phyloP scores from a whole-genome alignment of 176 grass and related monocot species.

The Bonia amplexicaulis region DNA sequence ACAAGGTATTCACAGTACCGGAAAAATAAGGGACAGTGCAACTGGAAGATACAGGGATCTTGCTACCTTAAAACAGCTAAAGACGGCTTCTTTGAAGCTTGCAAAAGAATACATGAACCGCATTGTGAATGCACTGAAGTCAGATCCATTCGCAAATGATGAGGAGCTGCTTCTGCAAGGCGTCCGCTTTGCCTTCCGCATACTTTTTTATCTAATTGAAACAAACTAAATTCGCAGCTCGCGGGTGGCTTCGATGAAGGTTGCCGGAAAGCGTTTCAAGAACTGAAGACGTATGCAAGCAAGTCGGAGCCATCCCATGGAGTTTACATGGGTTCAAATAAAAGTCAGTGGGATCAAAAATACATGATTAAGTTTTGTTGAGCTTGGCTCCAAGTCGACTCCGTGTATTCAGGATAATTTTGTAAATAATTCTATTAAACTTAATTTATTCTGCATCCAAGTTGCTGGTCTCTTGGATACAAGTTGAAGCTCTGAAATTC shows the following conservation, averaged over 20 bases:
- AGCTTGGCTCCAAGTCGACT: constrained; percentile 25
- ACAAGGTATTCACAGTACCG: constrained; percentile 73
- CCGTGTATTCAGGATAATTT: constrained; percentile 21
- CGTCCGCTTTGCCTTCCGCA: constrained; percentile 86
- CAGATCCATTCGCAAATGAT: constrained; percentile 69
- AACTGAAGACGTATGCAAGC: constrained; percentile 68
- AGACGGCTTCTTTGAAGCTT: constrained; percentile 81
- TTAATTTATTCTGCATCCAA: constrained; percentile 38
- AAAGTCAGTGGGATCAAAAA: constrained; percentile 5
- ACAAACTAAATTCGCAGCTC: constrained; percentile 50
- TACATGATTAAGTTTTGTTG: constrained; percentile 37
- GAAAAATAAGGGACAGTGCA: constrained; percentile 72
- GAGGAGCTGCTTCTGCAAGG: constrained; percentile 75
- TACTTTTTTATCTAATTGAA: constrained; percentile 40
- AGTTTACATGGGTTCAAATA: constrained; percentile 16
- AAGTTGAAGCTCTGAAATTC: constrained; percentile 20
- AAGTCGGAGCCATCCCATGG: constrained; percentile 47
- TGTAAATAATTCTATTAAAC: constrained; percentile 16
- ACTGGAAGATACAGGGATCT: constrained; percentile 74
- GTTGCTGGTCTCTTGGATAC: constrained; percentile 21
- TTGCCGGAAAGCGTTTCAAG: constrained; percentile 68
- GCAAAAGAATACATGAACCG: constrained; percentile 86
- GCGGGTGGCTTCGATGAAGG: constrained; percentile 81
- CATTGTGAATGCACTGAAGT: constrained; percentile 59
- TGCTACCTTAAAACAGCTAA: constrained; percentile 62